Evolutionary conservation across 345 rosid species (phyloP).

Genomic region (Cardiospermum halicacabum): DNA sequence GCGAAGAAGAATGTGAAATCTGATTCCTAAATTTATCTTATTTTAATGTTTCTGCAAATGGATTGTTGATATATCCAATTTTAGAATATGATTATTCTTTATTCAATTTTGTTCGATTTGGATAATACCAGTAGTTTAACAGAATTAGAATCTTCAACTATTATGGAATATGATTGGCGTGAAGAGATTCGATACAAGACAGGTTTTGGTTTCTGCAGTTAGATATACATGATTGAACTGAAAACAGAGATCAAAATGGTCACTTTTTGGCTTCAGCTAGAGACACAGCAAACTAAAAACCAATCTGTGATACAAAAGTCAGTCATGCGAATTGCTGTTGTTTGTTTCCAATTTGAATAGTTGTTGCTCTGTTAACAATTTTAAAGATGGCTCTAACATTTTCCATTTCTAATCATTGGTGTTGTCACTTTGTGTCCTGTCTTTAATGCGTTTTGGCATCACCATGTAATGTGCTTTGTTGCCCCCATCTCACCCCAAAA

Average conservation of each 20-base stretch:
- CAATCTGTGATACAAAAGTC: neutral
- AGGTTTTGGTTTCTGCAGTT: neutral
- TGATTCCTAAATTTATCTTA: neutral
- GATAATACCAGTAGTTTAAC: too few relatives aligned
- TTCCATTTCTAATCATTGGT: slow-evolving; percentile 5
- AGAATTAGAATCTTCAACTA: neutral
- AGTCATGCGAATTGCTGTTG: neutral
- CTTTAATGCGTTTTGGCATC: slow-evolving; percentile 10
- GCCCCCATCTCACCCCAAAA: neutral
- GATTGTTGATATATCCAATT: neutral
- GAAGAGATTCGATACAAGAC: too few relatives aligned
- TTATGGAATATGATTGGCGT: neutral
- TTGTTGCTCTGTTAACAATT: neutral
- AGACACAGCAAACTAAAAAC: neutral
- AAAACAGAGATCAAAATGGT: neutral
- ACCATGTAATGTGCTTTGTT: neutral
- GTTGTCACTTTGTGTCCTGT: slow-evolving; percentile 7
- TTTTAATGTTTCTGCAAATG: neutral
- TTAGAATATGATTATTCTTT: slow-evolving; percentile 7
- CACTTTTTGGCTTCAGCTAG: neutral
- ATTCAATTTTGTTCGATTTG: neutral
- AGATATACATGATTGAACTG: neutral
- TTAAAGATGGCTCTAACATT: neutral
- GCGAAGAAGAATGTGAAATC: too few relatives aligned
- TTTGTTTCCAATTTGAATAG: neutral